Conservation (phyloP, 225 moss, liverwort and hornwort genomes). For the Anthoceros angustus region DNA sequence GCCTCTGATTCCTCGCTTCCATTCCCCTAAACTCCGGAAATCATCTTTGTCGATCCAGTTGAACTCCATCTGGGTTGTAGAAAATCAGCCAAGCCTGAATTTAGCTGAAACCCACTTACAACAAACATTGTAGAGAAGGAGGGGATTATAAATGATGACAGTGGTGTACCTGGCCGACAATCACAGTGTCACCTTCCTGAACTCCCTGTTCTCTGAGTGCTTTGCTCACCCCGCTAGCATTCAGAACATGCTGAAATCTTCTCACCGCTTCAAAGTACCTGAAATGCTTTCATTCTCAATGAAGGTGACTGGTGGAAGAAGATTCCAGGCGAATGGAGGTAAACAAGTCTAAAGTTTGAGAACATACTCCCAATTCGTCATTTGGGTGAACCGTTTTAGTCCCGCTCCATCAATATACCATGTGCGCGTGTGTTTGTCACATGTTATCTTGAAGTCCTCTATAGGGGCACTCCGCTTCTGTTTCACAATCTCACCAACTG, state of each 20-base stretch:
- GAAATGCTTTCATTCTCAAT: constrained; percentile 5
- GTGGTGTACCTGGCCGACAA: constrained; percentile 62
- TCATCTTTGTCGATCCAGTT: constrained; percentile 86
- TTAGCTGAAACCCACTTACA: background rate
- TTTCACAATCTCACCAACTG: constrained; percentile 72
- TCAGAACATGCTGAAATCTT: constrained; percentile 88
- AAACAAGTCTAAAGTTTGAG: background rate
- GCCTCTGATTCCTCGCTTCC: constrained; percentile 78
- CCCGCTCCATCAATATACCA: constrained; percentile 94
- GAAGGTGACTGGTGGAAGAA: background rate
- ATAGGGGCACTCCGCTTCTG: constrained; percentile 67
- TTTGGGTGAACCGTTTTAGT: constrained; percentile 87
- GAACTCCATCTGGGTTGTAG: constrained; percentile 69
- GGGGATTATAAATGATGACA: background rate
- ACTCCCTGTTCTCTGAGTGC: constrained; percentile 69
- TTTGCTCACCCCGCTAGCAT: constrained; percentile 75
- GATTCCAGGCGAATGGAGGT: background rate
- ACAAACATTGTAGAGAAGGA: background rate
- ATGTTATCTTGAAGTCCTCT: constrained; percentile 52
- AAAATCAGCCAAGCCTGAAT: constrained; percentile 4
- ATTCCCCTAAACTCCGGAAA: constrained; percentile 60
- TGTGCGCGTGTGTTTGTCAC: constrained; percentile 74
- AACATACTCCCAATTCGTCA: constrained; percentile 99
- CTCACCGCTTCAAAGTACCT: constrained; percentile 93
- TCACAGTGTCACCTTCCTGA: constrained; percentile 76